Evolutionary conservation across 805 yeast genomes (phyloP).

Genomic region (Saccharomycopsis sp.): DNA sequence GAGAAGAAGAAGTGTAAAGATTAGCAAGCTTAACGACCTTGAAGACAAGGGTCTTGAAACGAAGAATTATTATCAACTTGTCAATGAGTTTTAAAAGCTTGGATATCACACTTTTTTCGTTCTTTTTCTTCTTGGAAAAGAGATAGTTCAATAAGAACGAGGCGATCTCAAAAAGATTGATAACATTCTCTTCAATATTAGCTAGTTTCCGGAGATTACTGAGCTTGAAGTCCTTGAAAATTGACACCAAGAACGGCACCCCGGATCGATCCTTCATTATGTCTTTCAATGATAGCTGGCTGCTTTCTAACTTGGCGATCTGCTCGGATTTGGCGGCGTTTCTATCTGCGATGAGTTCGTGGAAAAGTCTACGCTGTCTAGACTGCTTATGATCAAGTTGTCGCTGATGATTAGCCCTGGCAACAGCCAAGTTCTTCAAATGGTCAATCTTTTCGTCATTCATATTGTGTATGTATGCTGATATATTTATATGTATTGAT

Average conservation of each 20-base stretch:
- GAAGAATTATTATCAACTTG: slow-evolving; percentile 6
- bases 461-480: neutral
- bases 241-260: slow-evolving; percentile 10
- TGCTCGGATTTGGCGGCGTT: neutral
- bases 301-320: too few species aligned
- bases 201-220: slow-evolving; percentile 5
- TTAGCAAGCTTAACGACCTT: slow-evolving; percentile 8
- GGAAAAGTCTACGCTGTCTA: neutral
- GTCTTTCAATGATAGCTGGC: neutral
- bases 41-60: slow-evolving; percentile 12
- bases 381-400: neutral
- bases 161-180: slow-evolving; percentile 14
- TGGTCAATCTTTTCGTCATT: neutral
- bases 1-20: neutral
- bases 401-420: neutral
- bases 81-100: slow-evolving; percentile 9
- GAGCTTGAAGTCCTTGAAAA: neutral
- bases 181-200: slow-evolving; percentile 12
- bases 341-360: neutral
- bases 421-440: neutral
- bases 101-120: neutral
- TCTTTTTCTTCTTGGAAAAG: neutral
- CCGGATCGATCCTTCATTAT: slow-evolving; percentile 15
- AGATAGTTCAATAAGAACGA: slow-evolving; percentile 15
- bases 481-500: too few species aligned